A percentile compares a stretch with the other conserved stretches of the same genome.
These are phyloP conservation scores for Hyphodiscus hymeniophilus DNA, from an alignment of 495 filamentous ascomycete genomes.

Conservation along the genomic window DNA sequence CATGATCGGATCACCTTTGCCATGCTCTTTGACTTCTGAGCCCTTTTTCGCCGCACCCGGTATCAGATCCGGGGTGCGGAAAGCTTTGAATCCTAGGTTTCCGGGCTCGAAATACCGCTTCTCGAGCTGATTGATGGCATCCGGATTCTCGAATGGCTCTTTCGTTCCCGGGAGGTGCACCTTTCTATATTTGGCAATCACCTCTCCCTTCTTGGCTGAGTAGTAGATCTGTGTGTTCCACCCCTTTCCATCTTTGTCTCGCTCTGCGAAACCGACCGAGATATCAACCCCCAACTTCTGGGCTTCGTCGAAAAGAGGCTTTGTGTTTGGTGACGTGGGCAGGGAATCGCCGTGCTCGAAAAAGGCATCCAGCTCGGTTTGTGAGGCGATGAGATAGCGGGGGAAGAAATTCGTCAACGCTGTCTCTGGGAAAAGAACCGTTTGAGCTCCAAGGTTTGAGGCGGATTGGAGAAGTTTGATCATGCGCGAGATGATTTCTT, in stretches of 20 bases:
- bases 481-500: conserved; percentile 33
- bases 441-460: conserved; percentile 26
- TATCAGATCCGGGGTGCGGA: conserved; percentile 35
- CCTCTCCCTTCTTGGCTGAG: conserved; percentile 28
- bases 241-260: conserved; percentile 24
- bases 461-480: conserved; percentile 32
- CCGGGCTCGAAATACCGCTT: conserved; percentile 42
- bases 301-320: conserved; percentile 37
- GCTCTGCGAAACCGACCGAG: conserved; percentile 38
- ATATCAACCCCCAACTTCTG: conserved; percentile 35
- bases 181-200: conserved; percentile 42
- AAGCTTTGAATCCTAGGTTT: conserved; percentile 39
- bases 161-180: conserved; percentile 39
- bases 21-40: conserved; percentile 15
- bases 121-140: conserved; percentile 40
- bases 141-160: conserved; percentile 36
- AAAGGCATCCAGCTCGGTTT: conserved; percentile 31
- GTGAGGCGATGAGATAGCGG: conserved; percentile 31
- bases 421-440: conserved; percentile 40
- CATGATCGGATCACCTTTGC: conserved; percentile 36
- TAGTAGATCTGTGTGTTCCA: conserved; percentile 42
- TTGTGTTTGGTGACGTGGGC: conserved; percentile 27
- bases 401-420: conserved; percentile 45
- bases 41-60: conserved; percentile 11
- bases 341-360: conserved; percentile 37